A percentile compares a stretch with the other conserved stretches of the same genome.
These are phyloP conservation scores for Ophiostoma populinum DNA, from an alignment of 2,329 filamentous ascomycete genomes.

Conservation along the genomic window DNA sequence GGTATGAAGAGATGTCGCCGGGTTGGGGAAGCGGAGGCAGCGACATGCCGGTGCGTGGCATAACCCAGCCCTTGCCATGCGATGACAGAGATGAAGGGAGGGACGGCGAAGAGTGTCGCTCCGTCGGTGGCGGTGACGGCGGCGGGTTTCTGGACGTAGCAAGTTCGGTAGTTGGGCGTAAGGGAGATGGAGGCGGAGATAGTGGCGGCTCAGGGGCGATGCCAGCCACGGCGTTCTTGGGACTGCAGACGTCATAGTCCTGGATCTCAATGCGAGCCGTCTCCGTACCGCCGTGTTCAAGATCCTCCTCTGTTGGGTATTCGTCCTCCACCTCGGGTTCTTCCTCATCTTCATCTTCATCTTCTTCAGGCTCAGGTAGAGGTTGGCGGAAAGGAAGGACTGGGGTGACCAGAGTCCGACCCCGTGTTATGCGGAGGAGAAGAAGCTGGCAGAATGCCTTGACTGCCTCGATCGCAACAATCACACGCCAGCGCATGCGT, in stretches of 20 bases:
- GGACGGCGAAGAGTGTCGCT: conserved; percentile 8
- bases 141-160: not conserved
- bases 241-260: too few relatives aligned
- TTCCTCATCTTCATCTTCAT: conserved; percentile 35
- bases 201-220: conserved; percentile 8
- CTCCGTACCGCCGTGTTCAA: too few relatives aligned
- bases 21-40: conserved; percentile 69
- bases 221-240: too few relatives aligned
- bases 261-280: too few relatives aligned
- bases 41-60: conserved; percentile 84
- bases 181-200: conserved; percentile 10
- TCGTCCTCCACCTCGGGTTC: conserved; percentile 28
- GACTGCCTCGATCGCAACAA: conserved; percentile 67
- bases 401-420: conserved; percentile 65
- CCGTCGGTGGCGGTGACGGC: conserved; percentile 11
- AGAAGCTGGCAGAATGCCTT: conserved; percentile 75
- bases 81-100: conserved; percentile 16
- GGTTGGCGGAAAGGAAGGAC: conserved; percentile 73
- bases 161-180: not conserved
- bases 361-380: conserved; percentile 42
- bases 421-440: conserved; percentile 66
- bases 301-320: conserved; percentile 24
- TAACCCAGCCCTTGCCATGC: conserved; percentile 54
- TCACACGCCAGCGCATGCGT: conserved; percentile 65
- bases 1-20: conserved; percentile 69